These are phyloP conservation scores for Colletotrichum liaoningense DNA, from an alignment of 2,329 filamentous ascomycete genomes.

Conservation along the genomic window DNA sequence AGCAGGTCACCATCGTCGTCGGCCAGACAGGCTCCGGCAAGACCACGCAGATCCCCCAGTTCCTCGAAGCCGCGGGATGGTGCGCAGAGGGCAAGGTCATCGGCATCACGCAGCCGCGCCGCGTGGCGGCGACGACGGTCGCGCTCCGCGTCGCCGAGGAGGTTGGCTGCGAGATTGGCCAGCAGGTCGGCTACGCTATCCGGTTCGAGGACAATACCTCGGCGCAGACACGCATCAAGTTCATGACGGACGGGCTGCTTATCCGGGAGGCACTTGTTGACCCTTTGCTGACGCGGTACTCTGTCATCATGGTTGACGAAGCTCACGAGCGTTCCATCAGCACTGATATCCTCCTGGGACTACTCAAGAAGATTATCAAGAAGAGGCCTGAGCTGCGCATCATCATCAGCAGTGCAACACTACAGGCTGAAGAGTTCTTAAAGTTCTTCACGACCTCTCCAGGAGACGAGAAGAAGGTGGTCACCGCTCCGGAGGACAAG, in stretches of 20 bases:
- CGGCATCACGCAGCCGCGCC: constrained; percentile 90
- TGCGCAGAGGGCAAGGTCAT: constrained; percentile 85
- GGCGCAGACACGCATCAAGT: constrained; percentile 87
- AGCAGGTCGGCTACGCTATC: constrained; percentile 94
- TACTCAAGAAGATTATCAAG: constrained; percentile 90
- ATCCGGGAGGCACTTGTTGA: constrained; percentile 94
- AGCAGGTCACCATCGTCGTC: constrained; percentile 87
- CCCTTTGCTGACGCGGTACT: constrained; percentile 89
- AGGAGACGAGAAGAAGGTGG: constrained; percentile 42
- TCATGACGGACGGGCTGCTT: constrained; percentile 92
- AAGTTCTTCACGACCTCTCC: constrained; percentile 72
- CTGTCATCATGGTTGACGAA: constrained; percentile 97
- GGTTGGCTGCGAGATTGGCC: constrained; percentile 84
- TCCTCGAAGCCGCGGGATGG: constrained; percentile 89
- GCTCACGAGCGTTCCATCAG: constrained; percentile 94
- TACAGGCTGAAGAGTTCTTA: constrained; percentile 89
- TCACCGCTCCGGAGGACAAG: not conserved
- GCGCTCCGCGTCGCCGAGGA: constrained; percentile 91
- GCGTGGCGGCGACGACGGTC: constrained; percentile 91
- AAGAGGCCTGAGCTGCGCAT: constrained; percentile 85
- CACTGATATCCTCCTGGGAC: constrained; percentile 88
- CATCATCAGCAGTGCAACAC: constrained; percentile 91
- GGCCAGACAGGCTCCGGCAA: constrained; percentile 96
- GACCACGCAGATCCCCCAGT: constrained; percentile 95
- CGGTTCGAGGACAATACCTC: constrained; percentile 93